Conservation (phyloP, 257 asterid species). For the Mentha longifolia region DNA sequence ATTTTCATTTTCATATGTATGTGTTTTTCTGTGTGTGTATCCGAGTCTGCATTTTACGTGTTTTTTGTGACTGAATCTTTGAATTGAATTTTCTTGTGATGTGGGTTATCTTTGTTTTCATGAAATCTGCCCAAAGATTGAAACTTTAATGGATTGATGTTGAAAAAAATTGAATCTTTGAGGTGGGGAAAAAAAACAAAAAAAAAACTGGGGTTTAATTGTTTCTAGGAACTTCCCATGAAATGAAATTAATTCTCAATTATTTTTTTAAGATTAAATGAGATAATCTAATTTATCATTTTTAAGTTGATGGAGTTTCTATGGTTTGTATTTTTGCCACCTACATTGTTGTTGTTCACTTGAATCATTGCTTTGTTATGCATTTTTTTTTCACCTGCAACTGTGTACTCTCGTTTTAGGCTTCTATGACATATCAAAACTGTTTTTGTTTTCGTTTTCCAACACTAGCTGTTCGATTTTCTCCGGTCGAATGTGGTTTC, state of each 20-base stretch:
- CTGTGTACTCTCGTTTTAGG: constrained; percentile 3
- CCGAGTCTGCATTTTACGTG: constrained; percentile 21
- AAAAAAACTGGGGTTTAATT: constrained; percentile 19
- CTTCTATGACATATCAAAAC: neutral
- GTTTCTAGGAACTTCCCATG: constrained; percentile 15
- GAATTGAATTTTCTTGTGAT: constrained; percentile 32
- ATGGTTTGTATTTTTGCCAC: neutral
- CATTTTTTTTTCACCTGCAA: neutral
- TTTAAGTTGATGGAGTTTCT: constrained; percentile 29
- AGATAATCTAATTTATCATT: constrained; percentile 15
- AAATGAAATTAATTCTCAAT: constrained; percentile 8
- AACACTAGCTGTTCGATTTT: neutral
- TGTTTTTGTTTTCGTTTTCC: constrained; percentile 22
- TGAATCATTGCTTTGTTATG: constrained; percentile 32
- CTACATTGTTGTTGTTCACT: constrained; percentile 15
- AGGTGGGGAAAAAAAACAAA: constrained; percentile 3
- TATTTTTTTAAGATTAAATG: constrained; percentile 22
- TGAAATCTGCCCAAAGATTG: constrained; percentile 33
- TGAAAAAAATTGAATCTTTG: constrained; percentile 17
- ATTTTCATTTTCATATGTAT: constrained; percentile 7
- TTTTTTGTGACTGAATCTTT: constrained; percentile 30
- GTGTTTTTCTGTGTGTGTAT: neutral
- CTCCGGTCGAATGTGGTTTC: constrained; percentile 1
- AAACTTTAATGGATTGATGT: constrained; percentile 22
- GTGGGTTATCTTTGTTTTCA: constrained; percentile 39